Evolutionary conservation across 495 filamentous ascomycete genomes (phyloP).

Genomic region (Penicillium bialowiezense): DNA sequence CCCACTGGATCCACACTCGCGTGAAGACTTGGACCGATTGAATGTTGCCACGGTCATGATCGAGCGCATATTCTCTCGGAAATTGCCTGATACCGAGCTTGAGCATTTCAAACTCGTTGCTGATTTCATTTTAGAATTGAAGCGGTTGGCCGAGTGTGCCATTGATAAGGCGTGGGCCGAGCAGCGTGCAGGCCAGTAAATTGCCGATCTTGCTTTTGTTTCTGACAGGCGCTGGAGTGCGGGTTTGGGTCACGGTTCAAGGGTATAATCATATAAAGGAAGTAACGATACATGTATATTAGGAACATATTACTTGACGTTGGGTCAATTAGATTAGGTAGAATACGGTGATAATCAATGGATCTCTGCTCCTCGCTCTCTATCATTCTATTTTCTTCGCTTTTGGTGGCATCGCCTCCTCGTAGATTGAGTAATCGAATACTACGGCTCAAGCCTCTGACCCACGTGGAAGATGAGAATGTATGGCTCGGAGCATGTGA

Average conservation of each 20-base stretch:
- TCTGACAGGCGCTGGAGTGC: background rate
- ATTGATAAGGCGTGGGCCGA: constrained; percentile 42
- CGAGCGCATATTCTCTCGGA: constrained; percentile 37
- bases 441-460: too few species aligned
- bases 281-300: background rate
- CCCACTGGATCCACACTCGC: constrained; percentile 42
- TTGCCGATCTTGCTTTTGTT: background rate
- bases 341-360: too few species aligned
- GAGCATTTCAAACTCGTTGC: constrained; percentile 44
- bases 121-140: constrained; percentile 47
- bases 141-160: constrained; percentile 40
- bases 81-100: constrained; percentile 40
- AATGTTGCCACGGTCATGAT: constrained; percentile 41
- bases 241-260: constrained; percentile 1
- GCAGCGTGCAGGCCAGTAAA: constrained; percentile 11
- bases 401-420: too few species aligned
- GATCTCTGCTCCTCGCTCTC: too few species aligned
- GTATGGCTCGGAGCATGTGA: too few species aligned
- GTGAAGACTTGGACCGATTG: constrained; percentile 42
- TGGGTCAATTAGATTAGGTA: background rate
- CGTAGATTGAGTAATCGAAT: too few species aligned
- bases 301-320: background rate
- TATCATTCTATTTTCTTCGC: too few species aligned
- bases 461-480: too few species aligned
- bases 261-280: too few species aligned